A percentile compares a stretch with the other conserved stretches of the same genome.
Evolutionary conservation across 2,329 filamentous ascomycete species (phyloP).

Genomic region (Hypoxylon sp.): DNA sequence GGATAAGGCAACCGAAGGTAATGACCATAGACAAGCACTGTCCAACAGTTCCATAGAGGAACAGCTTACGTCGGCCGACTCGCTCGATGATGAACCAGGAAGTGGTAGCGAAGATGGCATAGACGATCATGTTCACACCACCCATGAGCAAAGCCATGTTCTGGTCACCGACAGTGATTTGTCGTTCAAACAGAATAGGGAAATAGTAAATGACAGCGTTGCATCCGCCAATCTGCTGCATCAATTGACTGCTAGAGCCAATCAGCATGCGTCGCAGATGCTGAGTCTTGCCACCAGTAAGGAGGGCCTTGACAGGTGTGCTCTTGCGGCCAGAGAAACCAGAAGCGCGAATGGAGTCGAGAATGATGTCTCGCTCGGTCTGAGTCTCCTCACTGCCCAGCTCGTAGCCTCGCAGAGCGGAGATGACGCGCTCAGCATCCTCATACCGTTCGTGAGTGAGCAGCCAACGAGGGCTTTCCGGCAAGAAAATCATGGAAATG

Average conservation of each 20-base stretch:
- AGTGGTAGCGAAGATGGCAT: slow-evolving; percentile 71
- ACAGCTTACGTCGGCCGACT: slow-evolving; percentile 62
- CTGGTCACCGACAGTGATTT: slow-evolving; percentile 58
- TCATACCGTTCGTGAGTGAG: slow-evolving; percentile 64
- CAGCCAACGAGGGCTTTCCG: slow-evolving; percentile 63
- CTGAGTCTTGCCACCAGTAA: slow-evolving; percentile 75
- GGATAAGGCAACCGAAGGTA: slow-evolving; percentile 75
- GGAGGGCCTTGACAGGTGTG: slow-evolving; percentile 67
- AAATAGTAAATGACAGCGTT: slow-evolving; percentile 74
- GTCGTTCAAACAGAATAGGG: slow-evolving; percentile 68
- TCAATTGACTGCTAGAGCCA: slow-evolving; percentile 70
- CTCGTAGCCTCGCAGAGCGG: slow-evolving; percentile 58
- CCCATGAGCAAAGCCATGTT: slow-evolving; percentile 68
- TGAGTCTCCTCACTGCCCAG: slow-evolving; percentile 70
- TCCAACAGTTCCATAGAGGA: slow-evolving; percentile 61
- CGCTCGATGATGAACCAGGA: slow-evolving; percentile 68
- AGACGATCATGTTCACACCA: slow-evolving; percentile 71
- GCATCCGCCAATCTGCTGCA: slow-evolving; percentile 73
- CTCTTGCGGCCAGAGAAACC: slow-evolving; percentile 62
- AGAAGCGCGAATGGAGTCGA: slow-evolving; percentile 73
- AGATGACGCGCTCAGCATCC: slow-evolving; percentile 57
- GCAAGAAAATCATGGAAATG: slow-evolving; percentile 61
- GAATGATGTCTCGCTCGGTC: slow-evolving; percentile 71
- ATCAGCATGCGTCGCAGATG: slow-evolving; percentile 76
- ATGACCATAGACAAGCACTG: slow-evolving; percentile 72